Base-by-base conservation (phyloP, 768 basidiomycete species). In the Lactifluus subvellereus region DNA sequence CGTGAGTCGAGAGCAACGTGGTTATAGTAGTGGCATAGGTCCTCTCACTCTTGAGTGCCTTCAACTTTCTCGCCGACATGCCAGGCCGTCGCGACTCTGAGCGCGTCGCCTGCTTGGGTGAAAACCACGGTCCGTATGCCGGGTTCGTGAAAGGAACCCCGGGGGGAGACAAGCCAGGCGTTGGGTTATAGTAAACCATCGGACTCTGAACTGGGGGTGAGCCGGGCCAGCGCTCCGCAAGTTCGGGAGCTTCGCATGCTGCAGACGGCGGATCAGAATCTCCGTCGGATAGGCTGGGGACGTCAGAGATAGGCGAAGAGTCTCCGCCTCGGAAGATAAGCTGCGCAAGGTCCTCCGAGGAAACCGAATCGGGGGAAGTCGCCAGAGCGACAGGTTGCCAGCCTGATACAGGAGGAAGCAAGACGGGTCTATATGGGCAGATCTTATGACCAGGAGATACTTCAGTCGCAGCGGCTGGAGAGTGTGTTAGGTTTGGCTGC, bases 251-350 rank as follows among this genome's bases (percentile, higher is more conserved):
- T 30, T 64, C 61, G 42, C 57, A 66, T 18, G 57, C 32, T 20
- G 62, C 62, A 4, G 65, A 66, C 2, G 65, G 62, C 14, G 65
- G 62, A 1, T 48, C 62, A 4, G 53, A 63, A 54, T 64, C 65
- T 13, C 63, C 63, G 60, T 64, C 63, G 16, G 65, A 64, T 30
- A 66, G 54, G 37, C 65, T 66, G 16, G 65, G 65, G 2, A 64
- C 65, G 16, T 66, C 65, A 32, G 60, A 62, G 38, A 51, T 57
- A 14, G 59, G 62, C 5, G 56, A 56, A 13, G 42, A 30, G 10
- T 54, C 54, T 16, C 43, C 64, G 4, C 37, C 47, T 57, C 49
- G 64, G 20, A 60, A 20, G 30, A 61, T 61, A 35, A 61, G 35
- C n/a, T 43, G 54, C 10, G 22, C 27, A n/a, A 65, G 30, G 52